A percentile compares a stretch with the other conserved stretches of the same genome.
phyloP scores from a whole-genome alignment of 495 filamentous ascomycete species.

The Neohortaea acidophila region DNA sequence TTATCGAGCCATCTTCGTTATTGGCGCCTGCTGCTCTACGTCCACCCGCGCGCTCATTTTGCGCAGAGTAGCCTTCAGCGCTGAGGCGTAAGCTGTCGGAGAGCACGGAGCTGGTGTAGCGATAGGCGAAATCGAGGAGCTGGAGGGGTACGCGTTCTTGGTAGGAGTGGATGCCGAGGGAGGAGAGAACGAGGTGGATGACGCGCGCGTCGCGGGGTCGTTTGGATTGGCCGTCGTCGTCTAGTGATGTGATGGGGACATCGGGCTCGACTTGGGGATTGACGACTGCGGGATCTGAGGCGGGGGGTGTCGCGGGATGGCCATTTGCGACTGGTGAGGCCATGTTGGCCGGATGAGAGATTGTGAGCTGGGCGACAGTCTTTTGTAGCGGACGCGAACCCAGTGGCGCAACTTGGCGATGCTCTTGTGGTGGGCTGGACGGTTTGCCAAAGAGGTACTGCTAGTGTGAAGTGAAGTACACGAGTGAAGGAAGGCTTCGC shows the following conservation, averaged over 20 bases:
- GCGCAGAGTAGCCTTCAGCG: slow-evolving; percentile 44
- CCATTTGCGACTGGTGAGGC: slow-evolving; percentile 12
- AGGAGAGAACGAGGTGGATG: slow-evolving; percentile 78
- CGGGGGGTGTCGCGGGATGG: slow-evolving; percentile 3
- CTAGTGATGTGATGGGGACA: slow-evolving; percentile 37
- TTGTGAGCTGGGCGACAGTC: neutral
- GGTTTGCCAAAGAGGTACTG: no score
- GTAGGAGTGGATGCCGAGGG: slow-evolving; percentile 75
- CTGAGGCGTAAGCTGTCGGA: slow-evolving; percentile 49
- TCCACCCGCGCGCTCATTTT: neutral
- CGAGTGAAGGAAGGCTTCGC: no score
- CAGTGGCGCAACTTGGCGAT: no score
- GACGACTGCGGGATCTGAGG: neutral
- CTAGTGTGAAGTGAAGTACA: no score
- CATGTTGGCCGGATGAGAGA: neutral
- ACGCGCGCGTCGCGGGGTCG: slow-evolving; percentile 83
- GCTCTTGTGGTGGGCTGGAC: no score
- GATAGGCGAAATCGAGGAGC: slow-evolving; percentile 94
- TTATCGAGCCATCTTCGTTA: slow-evolving; percentile 29
- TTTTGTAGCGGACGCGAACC: no score
- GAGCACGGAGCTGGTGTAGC: slow-evolving; percentile 51
- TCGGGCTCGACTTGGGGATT: slow-evolving; percentile 20
- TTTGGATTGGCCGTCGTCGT: slow-evolving; percentile 44
- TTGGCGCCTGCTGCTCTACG: slow-evolving; percentile 13
- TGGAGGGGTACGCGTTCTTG: slow-evolving; percentile 88